A percentile compares a stretch with the other conserved stretches of the same genome.
Conservation (phyloP, 1,284 basidiomycete species). For the Apiotrichum veenhuisii region DNA sequence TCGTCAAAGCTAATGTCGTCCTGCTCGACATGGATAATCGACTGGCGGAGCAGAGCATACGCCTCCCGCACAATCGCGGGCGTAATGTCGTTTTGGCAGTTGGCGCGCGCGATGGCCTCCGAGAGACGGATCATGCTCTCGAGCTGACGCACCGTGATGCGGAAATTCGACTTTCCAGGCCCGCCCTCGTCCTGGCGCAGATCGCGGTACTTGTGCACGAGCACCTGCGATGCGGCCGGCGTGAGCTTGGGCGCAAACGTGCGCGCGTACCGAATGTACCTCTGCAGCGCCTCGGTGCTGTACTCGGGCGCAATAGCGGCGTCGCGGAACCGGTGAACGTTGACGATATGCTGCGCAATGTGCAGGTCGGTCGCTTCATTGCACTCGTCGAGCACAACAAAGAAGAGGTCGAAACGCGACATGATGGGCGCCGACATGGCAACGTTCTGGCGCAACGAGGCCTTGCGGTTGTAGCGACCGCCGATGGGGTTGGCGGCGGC, state of each 20-base stretch:
- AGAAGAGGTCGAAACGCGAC: constrained; percentile 98
- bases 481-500: constrained; percentile 97
- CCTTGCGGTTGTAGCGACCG: constrained; percentile 94
- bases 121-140: constrained; percentile 98
- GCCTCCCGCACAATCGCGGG: constrained; percentile 94
- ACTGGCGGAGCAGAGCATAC: constrained; percentile 86
- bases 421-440: constrained; percentile 99
- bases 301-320: constrained; percentile 94
- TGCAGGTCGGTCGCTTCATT: constrained; percentile 88
- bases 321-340: constrained; percentile 93
- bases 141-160: constrained; percentile 94
- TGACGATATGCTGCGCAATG: constrained; percentile 95
- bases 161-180: constrained; percentile 83
- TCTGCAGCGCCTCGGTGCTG: constrained; percentile 90
- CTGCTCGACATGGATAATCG: constrained; percentile 99
- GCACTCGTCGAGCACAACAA: constrained; percentile 97
- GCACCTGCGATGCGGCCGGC: constrained; percentile 81
- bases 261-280: constrained; percentile 93
- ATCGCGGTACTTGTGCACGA: constrained; percentile 94
- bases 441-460: constrained; percentile 87
- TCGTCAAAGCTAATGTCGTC: constrained; percentile 98
- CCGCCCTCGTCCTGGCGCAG: constrained; percentile 90
- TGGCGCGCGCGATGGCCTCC: constrained; percentile 94
- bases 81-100: constrained; percentile 88
- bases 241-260: constrained; percentile 98